Base-by-base conservation (phyloP, 2,329 filamentous ascomycete species). In the Paramyrothecium roridum region DNA sequence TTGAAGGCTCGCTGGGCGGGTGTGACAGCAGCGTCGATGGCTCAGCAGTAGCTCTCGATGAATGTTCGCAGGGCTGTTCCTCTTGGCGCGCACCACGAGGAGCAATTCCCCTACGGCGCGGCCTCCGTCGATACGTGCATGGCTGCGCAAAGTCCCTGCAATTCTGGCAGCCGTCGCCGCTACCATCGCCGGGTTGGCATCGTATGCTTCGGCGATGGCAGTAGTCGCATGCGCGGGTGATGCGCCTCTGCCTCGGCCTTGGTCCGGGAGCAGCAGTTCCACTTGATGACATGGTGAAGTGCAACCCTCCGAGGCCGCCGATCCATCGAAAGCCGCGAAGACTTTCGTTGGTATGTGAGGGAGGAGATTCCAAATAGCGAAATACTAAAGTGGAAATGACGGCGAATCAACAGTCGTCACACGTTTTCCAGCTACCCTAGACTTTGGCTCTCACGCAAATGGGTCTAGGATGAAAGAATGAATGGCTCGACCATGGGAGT, bases 81-180 rank as follows among this genome's bases (percentile, higher is more conserved):
- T 45, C 50, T 48, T n/a, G 51, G 49, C 46, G 40, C 19, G 43
- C n/a, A 8, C 45, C 17, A 10, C 52, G 54, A 8, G 57, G 53
- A 26, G 48, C 57, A 23, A 58, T 53, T 12, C 59, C 61, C 22
- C 75, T 70, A 53, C 76, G 73, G 13, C 70, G 70, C 8, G 76
- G 76, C 30, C 77, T 70, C 49, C 76, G 56, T 34, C 54, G 67
- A 62, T 76, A 80, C 16, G 75, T 80, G 63, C 79, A 82, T n/a
- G 68, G 62, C 49, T 79, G 72, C 50, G 70, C 73, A 61, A 80
- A 82, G 57, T 81, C 76, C 23, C 69, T 67, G 64, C 78, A 80
- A 52, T 78, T 81, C 64, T 80, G 75, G 63, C 79, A 81, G 53
- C 72, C 67, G 33, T 65, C 52, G 17, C 63, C 57, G 61, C 73